Conservation (phyloP, 176 grass and related monocot species). For the Pontederia paniculata region DNA sequence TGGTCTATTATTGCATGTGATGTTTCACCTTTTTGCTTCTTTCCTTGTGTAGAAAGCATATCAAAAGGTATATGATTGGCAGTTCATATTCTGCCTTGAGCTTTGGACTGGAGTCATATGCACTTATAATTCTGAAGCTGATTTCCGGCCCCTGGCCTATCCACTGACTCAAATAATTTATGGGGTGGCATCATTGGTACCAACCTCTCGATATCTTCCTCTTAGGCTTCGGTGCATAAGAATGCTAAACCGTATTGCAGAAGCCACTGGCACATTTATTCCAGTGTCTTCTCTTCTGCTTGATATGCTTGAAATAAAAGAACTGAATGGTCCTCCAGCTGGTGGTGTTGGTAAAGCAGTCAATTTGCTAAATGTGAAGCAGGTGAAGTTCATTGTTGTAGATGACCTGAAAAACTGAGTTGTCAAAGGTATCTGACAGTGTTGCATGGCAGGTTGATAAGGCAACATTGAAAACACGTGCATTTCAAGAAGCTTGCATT, state of each 20-base stretch:
- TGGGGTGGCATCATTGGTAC: conserved; percentile 69
- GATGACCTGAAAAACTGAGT: neutral
- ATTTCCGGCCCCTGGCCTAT: conserved; percentile 81
- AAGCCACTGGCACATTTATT: conserved; percentile 60
- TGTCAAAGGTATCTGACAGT: conserved; percentile 16
- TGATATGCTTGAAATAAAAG: conserved; percentile 96
- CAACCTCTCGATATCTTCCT: conserved; percentile 68
- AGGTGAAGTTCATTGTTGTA: conserved; percentile 37
- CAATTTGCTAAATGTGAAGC: conserved; percentile 77
- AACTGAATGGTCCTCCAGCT: conserved; percentile 52
- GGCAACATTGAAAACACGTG: conserved; percentile 81
- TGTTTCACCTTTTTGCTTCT: conserved; percentile 8
- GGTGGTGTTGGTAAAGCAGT: conserved; percentile 84
- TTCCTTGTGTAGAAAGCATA: conserved; percentile 67
- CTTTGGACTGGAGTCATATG: conserved; percentile 83
- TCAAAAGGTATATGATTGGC: conserved; percentile 90
- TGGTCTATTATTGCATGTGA: neutral
- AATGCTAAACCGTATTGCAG: conserved; percentile 87
- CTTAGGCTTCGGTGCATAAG: conserved; percentile 76
- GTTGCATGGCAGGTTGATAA: conserved; percentile 67
- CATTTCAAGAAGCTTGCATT: conserved; percentile 88
- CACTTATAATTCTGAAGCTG: conserved; percentile 39
- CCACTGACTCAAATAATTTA: conserved; percentile 85
- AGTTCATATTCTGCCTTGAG: conserved; percentile 97
- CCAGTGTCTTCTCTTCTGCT: conserved; percentile 70